These are phyloP conservation scores for Aspergillus nanangensis DNA, from an alignment of 495 filamentous ascomycete species.

Conservation along the genomic window DNA sequence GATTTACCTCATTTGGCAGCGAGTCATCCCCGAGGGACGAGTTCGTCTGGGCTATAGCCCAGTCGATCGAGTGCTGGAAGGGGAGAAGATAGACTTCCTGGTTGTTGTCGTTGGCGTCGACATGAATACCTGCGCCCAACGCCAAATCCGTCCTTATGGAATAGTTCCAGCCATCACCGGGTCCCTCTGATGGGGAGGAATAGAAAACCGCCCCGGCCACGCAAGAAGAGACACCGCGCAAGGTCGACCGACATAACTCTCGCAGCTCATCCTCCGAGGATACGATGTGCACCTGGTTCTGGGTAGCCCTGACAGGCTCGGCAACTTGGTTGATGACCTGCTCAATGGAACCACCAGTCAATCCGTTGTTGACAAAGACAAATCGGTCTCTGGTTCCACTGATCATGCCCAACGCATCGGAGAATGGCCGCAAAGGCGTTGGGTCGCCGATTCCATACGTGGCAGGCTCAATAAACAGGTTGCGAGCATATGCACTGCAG, in stretches of 20 bases:
- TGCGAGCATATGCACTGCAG: conserved; percentile 51
- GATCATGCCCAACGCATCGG: conserved; percentile 51
- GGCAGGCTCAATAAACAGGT: conserved; percentile 63
- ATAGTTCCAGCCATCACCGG: conserved; percentile 73
- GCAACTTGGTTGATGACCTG: conserved; percentile 60
- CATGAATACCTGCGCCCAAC: conserved; percentile 56
- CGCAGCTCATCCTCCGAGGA: conserved; percentile 50
- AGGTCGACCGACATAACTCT: conserved; percentile 56
- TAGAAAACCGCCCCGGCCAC: conserved; percentile 73
- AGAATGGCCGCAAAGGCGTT: conserved; percentile 54
- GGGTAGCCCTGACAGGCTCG: conserved; percentile 42
- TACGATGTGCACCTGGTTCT: conserved; percentile 52
- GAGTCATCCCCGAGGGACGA: conserved; percentile 27
- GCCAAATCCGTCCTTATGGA: conserved; percentile 69
- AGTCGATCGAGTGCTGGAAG: conserved; percentile 71
- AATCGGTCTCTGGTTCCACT: conserved; percentile 53
- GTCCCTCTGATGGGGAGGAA: conserved; percentile 65
- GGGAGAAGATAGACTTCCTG: conserved; percentile 71
- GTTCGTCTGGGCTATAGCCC: conserved; percentile 57
- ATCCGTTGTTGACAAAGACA: conserved; percentile 77
- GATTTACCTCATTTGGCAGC: conserved; percentile 34
- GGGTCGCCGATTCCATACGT: conserved; percentile 61
- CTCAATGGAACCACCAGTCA: conserved; percentile 65
- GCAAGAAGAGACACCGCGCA: conserved; percentile 68
- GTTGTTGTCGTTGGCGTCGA: conserved; percentile 56